Conservation (phyloP, 805 yeast species). For the Clavispora phyllophila region DNA sequence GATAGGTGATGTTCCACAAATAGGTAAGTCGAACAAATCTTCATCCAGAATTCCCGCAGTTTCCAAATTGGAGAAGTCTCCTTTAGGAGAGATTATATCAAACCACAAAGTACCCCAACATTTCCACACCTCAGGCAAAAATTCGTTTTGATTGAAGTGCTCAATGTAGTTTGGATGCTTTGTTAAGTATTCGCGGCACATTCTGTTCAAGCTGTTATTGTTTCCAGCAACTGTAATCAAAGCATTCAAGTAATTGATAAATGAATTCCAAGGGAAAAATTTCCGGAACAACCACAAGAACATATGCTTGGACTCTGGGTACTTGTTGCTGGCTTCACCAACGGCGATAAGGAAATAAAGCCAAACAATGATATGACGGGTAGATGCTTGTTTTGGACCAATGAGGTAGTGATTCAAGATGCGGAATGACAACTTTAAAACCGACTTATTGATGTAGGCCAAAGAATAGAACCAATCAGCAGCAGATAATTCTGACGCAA, state of each 20-base stretch:
- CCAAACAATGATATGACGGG: constrained; percentile 76
- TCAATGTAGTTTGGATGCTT: constrained; percentile 38
- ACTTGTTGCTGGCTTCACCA: constrained; percentile 47
- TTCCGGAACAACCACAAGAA: constrained; percentile 48
- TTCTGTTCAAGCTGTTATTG: constrained; percentile 19
- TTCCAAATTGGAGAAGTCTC: constrained; percentile 44
- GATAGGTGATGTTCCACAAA: constrained; percentile 48
- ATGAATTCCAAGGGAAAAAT: constrained; percentile 64
- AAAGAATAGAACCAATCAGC: constrained; percentile 56
- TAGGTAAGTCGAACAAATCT: constrained; percentile 59
- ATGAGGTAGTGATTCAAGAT: constrained; percentile 60
- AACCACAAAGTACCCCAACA: constrained; percentile 85
- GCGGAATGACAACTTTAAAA: constrained; percentile 62
- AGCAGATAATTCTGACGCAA: constrained; percentile 30
- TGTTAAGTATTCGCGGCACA: constrained; percentile 17
- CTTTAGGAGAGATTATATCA: constrained; percentile 52
- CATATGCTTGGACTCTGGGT: constrained; percentile 44
- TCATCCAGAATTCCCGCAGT: constrained; percentile 53
- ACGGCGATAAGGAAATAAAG: constrained; percentile 63
- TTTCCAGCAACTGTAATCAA: constrained; percentile 35
- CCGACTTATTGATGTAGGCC: constrained; percentile 54
- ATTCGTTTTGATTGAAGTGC: constrained; percentile 54
- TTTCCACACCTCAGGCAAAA: constrained; percentile 72
- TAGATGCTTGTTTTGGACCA: constrained; percentile 67
- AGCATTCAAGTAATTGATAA: constrained; percentile 60